Evolutionary conservation across 2,329 filamentous ascomycete species (phyloP).

Genomic region (Metarhizium album): DNA sequence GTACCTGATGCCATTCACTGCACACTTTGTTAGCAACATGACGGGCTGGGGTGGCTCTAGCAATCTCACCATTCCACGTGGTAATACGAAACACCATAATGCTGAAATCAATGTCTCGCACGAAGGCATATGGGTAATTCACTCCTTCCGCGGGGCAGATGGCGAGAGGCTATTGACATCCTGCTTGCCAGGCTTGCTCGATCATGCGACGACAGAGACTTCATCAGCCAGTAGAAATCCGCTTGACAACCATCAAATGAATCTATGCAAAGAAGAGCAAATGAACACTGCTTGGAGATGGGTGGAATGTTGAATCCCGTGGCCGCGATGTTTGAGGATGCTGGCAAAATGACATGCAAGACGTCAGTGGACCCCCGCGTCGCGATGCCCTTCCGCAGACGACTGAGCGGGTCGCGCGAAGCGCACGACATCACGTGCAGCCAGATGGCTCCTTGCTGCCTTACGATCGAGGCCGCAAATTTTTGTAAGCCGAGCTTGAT

Average conservation of each 20-base stretch:
- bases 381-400: background rate
- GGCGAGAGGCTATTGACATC: background rate
- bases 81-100: constrained; percentile 71
- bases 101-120: background rate
- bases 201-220: background rate
- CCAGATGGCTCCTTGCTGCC: constrained; percentile 8
- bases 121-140: background rate
- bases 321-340: background rate
- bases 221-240: background rate
- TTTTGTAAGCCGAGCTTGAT: constrained; percentile 23
- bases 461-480: constrained; percentile 21
- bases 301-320: background rate
- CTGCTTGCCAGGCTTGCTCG: background rate
- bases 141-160: background rate
- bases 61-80: constrained; percentile 65
- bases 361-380: background rate
- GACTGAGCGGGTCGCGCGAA: constrained; percentile 9
- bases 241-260: background rate
- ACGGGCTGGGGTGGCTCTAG: background rate
- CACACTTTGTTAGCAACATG: constrained; percentile 5
- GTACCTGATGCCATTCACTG: constrained; percentile 72
- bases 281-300: background rate
- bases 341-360: background rate
- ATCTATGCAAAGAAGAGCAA: background rate
- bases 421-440: constrained; percentile 20